Percentiles rank a stretch among this genome's conserved stretches.
phyloP scores from a whole-genome alignment of 2,329 filamentous ascomycete genomes.

The Verticillium nonalfalfae region DNA sequence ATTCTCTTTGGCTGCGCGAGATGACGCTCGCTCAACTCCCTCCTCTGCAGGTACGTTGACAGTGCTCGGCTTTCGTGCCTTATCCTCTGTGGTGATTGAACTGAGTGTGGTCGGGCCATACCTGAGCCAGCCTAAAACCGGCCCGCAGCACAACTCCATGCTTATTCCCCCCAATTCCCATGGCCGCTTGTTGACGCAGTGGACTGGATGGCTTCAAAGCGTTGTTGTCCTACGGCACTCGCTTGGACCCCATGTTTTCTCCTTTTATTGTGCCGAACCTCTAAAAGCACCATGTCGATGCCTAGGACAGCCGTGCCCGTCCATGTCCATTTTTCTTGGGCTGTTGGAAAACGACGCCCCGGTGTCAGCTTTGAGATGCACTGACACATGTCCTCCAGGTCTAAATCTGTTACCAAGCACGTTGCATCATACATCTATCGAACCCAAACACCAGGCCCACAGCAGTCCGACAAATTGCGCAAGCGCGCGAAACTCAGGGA shows the following conservation, averaged over 20 bases:
- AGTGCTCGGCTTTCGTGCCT: background rate
- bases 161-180: background rate
- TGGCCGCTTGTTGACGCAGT: background rate
- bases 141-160: background rate
- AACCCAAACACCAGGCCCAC: background rate
- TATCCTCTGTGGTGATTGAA: background rate
- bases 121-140: background rate
- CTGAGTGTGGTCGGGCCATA: background rate
- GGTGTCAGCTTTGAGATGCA: background rate
- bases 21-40: background rate
- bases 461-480: background rate
- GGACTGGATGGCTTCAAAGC: too few species aligned
- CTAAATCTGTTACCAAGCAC: background rate
- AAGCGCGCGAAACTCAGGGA: background rate
- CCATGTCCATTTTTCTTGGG: background rate
- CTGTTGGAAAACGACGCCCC: background rate
- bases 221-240: too few species aligned
- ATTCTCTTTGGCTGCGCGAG: background rate
- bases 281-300: too few species aligned
- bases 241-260: too few species aligned
- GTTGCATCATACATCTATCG: background rate
- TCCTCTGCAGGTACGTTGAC: background rate
- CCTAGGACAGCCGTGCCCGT: background rate
- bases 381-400: background rate
- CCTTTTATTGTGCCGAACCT: too few species aligned